A percentile compares a stretch with the other conserved stretches of the same genome.
Evolutionary conservation across 2,329 filamentous ascomycete species (phyloP).

Genomic region (Cordyceps cicadae): DNA sequence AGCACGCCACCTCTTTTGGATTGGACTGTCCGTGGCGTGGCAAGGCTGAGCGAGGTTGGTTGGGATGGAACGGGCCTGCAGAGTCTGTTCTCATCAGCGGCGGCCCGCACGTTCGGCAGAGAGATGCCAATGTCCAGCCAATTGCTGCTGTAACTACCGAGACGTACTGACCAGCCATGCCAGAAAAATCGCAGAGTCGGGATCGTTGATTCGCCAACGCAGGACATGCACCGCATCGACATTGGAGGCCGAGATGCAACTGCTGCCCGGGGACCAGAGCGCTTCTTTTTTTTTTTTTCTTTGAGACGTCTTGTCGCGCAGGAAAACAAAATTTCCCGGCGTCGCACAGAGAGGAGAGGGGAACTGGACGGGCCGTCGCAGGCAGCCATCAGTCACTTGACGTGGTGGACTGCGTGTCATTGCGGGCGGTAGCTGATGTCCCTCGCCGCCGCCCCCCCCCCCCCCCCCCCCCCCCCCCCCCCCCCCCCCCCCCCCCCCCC

Average conservation of each 20-base stretch:
- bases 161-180: no score
- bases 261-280: not conserved
- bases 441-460: not conserved
- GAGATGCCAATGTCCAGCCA: not conserved
- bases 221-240: not conserved
- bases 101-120: not conserved
- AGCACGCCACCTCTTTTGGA: constrained; percentile 1
- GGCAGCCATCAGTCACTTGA: not conserved
- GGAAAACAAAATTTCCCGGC: not conserved
- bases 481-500: no score
- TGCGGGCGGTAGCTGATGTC: not conserved
- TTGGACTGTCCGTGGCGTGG: constrained; percentile 5
- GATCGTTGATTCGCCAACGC: not conserved
- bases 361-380: not conserved
- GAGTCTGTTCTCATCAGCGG: not conserved
- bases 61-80: not conserved
- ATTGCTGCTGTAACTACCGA: not conserved
- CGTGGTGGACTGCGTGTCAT: not conserved
- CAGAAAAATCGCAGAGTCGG: not conserved
- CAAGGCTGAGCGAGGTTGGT: constrained; percentile 6
- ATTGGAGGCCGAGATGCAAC: not conserved
- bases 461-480: no score
- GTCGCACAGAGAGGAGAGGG: not conserved
- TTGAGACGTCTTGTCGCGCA: not conserved
- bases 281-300: no score